Conservation (phyloP, 2,329 filamentous ascomycete genomes). For the Aureobasidium sp. region DNA sequence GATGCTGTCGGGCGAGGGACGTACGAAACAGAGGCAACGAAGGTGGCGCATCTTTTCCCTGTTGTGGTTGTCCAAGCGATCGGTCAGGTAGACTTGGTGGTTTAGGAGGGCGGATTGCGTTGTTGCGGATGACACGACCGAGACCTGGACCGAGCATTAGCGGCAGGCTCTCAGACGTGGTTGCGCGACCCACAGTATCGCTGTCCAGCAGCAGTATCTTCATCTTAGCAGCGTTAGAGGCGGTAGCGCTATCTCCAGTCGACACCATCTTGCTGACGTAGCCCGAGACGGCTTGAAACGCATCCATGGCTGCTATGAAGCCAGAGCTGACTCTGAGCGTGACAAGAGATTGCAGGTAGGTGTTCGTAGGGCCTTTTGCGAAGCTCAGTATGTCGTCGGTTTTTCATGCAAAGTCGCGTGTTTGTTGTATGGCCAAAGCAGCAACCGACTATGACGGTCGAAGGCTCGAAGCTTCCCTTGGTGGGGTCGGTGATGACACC, state of each 20-base stretch:
- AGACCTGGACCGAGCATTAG: slow-evolving; percentile 46
- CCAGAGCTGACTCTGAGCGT: neutral
- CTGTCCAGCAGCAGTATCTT: slow-evolving; percentile 91
- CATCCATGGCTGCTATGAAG: slow-evolving; percentile 60
- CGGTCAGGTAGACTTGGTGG: slow-evolving; percentile 96
- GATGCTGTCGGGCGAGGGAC: slow-evolving; percentile 86
- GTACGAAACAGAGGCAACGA: slow-evolving; percentile 83
- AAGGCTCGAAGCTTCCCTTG: slow-evolving; percentile 1
- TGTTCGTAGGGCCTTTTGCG: neutral
- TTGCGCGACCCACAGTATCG: slow-evolving; percentile 60
- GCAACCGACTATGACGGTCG: neutral
- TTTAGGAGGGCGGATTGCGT: slow-evolving; percentile 92
- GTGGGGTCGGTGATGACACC: neutral
- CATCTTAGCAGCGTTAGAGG: slow-evolving; percentile 78
- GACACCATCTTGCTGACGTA: slow-evolving; percentile 97
- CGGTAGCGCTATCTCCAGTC: slow-evolving; percentile 56
- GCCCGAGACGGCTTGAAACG: slow-evolving; percentile 83
- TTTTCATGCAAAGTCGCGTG: neutral
- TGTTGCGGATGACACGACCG: slow-evolving; percentile 88
- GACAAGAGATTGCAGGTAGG: neutral
- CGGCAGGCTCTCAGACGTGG: neutral
- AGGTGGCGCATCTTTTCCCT: slow-evolving; percentile 98
- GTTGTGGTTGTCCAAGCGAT: slow-evolving; percentile 80
- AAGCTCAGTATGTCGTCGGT: neutral
- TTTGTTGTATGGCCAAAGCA: neutral